These are phyloP conservation scores for Wickerhamomyces sp. DNA, from an alignment of 1,139 yeast species.

Conservation along the genomic window DNA sequence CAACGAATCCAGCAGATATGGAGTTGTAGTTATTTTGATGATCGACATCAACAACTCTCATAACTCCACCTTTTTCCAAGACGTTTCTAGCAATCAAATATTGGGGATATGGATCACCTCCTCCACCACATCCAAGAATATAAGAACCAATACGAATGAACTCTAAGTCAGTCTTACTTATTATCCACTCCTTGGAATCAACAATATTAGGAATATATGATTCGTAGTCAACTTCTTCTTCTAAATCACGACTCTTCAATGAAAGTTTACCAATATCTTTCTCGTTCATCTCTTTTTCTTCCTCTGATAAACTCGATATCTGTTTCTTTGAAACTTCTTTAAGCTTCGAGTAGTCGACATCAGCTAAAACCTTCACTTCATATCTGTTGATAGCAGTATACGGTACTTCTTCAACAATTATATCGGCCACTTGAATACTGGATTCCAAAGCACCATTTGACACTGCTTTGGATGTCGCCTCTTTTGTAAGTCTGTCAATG, in stretches of 20 bases:
- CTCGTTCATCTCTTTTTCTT: background rate
- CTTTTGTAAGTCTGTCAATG: conserved; percentile 24
- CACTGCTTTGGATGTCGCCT: conserved; percentile 22
- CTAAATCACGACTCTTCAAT: conserved; percentile 11
- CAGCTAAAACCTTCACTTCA: conserved; percentile 35
- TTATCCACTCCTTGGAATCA: conserved; percentile 33
- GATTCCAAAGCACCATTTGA: conserved; percentile 29
- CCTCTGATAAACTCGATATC: background rate
- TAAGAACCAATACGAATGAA: conserved; percentile 38
- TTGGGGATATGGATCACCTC: conserved; percentile 42
- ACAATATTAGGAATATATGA: conserved; percentile 32
- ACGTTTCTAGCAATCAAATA: conserved; percentile 32
- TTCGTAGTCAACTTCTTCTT: conserved; percentile 21
- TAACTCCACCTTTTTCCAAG: conserved; percentile 29
- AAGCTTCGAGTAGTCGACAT: conserved; percentile 32
- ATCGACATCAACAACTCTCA: conserved; percentile 32
- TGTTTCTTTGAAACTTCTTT: conserved; percentile 3
- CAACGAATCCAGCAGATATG: conserved; percentile 37
- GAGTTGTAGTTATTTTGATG: conserved; percentile 29
- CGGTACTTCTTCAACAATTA: conserved; percentile 34
- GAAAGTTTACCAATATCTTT: conserved; percentile 12
- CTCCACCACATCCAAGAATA: conserved; percentile 46
- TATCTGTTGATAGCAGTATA: conserved; percentile 34
- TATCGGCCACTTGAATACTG: conserved; percentile 29
- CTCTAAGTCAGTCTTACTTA: conserved; percentile 36